These are phyloP conservation scores for Globisporangium apiculatum DNA, from an alignment of 352 stramenopile species.

Conservation along the genomic window DNA sequence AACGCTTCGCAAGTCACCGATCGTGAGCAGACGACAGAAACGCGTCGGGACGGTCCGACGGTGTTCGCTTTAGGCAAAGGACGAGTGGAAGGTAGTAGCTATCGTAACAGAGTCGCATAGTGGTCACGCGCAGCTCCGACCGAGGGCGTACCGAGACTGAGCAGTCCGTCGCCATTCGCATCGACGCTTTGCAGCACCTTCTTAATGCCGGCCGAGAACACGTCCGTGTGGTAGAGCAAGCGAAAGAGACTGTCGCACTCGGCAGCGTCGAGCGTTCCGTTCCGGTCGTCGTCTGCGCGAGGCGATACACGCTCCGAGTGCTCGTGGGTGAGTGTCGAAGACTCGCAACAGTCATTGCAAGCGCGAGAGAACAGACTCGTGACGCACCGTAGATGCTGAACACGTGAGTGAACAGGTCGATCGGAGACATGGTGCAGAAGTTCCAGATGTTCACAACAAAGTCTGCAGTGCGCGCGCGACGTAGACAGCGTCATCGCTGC, in stretches of 20 bases:
- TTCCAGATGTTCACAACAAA: slow-evolving; percentile 58
- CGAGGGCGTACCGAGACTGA: slow-evolving; percentile 18
- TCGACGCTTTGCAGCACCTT: slow-evolving; percentile 27
- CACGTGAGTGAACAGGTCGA: slow-evolving; percentile 29
- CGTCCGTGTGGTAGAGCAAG: slow-evolving; percentile 38
- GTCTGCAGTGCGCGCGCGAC: slow-evolving; percentile 14
- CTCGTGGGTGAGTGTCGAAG: background rate
- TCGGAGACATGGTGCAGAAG: slow-evolving; percentile 41
- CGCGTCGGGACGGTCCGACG: too few species aligned
- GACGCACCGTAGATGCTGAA: slow-evolving; percentile 41
- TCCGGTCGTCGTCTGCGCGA: slow-evolving; percentile 35
- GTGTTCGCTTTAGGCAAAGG: too few species aligned
- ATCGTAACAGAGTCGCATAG: too few species aligned
- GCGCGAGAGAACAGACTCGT: background rate
- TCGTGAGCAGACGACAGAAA: too few species aligned
- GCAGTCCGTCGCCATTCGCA: slow-evolving; percentile 20
- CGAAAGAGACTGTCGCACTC: slow-evolving; percentile 51
- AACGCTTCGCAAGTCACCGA: too few species aligned
- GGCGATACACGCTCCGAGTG: background rate
- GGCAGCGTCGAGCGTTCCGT: slow-evolving; percentile 27
- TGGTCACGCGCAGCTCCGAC: too few species aligned
- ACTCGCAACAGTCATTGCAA: background rate
- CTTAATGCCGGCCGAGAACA: slow-evolving; percentile 26
- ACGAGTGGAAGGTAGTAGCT: too few species aligned
- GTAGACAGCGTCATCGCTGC: too few species aligned